These are phyloP conservation scores for Fusarium praegraminearum DNA, from an alignment of 2,329 filamentous ascomycete species.

Conservation along the genomic window DNA sequence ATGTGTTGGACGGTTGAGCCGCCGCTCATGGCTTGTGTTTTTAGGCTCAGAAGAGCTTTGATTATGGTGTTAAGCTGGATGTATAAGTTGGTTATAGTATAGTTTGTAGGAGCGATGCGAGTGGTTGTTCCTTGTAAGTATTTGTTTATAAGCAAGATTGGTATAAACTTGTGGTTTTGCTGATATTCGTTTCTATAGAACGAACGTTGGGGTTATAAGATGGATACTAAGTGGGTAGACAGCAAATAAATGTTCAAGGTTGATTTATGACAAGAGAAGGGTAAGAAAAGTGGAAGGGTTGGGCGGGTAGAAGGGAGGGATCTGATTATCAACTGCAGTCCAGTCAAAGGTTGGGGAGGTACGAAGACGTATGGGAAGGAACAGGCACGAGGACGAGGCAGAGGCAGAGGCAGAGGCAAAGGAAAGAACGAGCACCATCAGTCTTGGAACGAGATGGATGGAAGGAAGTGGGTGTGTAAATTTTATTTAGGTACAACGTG, in stretches of 20 bases:
- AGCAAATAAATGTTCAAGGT: conserved; percentile 6
- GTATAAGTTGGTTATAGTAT: not conserved
- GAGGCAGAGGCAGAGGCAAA: conserved; percentile 3
- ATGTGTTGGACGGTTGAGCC: conserved; percentile 59
- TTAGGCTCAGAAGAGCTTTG: conserved; percentile 32
- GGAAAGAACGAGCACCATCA: conserved; percentile 21
- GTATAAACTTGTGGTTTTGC: not conserved
- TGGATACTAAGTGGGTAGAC: conserved; percentile 18
- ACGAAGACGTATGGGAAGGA: conserved; percentile 23
- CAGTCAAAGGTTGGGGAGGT: conserved; percentile 23
- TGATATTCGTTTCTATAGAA: conserved; percentile 11
- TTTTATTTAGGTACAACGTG: conserved; percentile 8
- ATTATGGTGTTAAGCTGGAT: not conserved
- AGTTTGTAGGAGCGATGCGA: not conserved
- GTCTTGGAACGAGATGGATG: conserved; percentile 21
- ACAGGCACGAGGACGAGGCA: conserved; percentile 35
- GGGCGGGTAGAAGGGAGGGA: conserved; percentile 30
- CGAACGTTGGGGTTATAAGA: not conserved
- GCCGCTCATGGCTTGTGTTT: conserved; percentile 49
- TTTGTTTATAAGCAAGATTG: not conserved
- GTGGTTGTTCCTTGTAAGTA: conserved; percentile 2
- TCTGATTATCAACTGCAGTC: not conserved
- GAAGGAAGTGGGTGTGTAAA: conserved; percentile 34
- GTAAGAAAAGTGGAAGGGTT: conserved; percentile 26
- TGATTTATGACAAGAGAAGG: conserved; percentile 8